Percentiles rank a stretch among this genome's conserved stretches.
These are phyloP conservation scores for Leucocoprinus birnbaumii DNA, from an alignment of 768 basidiomycete species.

Conservation along the genomic window DNA sequence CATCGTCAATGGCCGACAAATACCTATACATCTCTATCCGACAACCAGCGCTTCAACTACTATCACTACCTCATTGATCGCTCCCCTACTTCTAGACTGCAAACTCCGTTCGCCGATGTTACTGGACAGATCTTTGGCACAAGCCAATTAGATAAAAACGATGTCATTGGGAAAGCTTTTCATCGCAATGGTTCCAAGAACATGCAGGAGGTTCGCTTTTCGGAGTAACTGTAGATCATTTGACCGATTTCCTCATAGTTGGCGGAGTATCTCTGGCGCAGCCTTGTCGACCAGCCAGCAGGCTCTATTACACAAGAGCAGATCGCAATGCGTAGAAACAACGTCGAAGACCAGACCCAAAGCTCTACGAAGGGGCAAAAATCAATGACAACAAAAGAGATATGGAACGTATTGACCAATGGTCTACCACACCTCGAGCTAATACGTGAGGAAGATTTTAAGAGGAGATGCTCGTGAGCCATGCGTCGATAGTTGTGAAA, in stretches of 20 bases:
- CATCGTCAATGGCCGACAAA: too few relatives aligned
- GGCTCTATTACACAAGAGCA: too few relatives aligned
- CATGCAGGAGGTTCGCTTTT: too few relatives aligned
- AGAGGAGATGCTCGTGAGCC: slow-evolving; percentile 5
- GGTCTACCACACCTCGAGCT: not conserved
- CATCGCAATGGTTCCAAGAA: not conserved
- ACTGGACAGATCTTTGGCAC: slow-evolving; percentile 5
- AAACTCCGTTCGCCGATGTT: slow-evolving; percentile 4
- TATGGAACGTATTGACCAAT: not conserved
- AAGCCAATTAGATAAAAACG: not conserved
- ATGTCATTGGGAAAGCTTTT: not conserved
- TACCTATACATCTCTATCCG: not conserved
- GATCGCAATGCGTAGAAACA: too few relatives aligned
- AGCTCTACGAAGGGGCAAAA: too few relatives aligned
- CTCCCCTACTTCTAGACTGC: not conserved
- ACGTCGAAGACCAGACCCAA: too few relatives aligned
- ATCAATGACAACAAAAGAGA: too few relatives aligned
- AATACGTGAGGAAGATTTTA: not conserved
- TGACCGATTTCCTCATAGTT: too few relatives aligned
- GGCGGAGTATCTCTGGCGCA: too few relatives aligned
- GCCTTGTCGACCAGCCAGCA: too few relatives aligned
- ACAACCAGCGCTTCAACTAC: not conserved
- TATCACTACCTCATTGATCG: not conserved
- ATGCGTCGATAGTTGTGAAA: too few relatives aligned
- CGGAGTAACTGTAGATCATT: too few relatives aligned